Percentiles rank a stretch among this genome's conserved stretches.
Evolutionary conservation across 169 alveolate species (phyloP).

Genomic region (Eimeria acervulina): DNA sequence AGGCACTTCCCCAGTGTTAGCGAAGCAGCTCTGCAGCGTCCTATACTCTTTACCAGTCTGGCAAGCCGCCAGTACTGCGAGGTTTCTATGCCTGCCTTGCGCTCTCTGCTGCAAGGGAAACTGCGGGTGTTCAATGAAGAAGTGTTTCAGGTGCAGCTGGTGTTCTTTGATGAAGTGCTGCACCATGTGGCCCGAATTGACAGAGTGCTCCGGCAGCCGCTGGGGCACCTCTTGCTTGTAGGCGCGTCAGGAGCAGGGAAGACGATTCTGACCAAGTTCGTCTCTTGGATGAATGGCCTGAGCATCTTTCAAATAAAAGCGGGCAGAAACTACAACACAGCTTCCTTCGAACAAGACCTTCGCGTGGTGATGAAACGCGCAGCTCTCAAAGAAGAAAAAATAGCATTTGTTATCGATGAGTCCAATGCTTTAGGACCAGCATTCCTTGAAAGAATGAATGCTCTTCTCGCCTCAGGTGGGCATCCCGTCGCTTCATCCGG

Average conservation of each 20-base stretch:
- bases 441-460: constrained; percentile 99
- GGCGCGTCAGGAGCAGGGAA: constrained; percentile 99
- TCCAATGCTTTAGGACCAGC: constrained; percentile 98
- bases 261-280: constrained; percentile 97
- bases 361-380: constrained; percentile 98
- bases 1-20: constrained; percentile 80
- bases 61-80: constrained; percentile 78
- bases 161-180: constrained; percentile 96
- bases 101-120: constrained; percentile 86
- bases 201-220: constrained; percentile 98
- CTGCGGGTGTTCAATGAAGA: constrained; percentile 96
- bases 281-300: constrained; percentile 98
- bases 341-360: constrained; percentile 97
- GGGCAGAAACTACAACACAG: constrained; percentile 96
- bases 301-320: constrained; percentile 97
- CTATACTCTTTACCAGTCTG: constrained; percentile 76
- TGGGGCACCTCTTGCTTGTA: constrained; percentile 96
- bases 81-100: constrained; percentile 68
- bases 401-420: constrained; percentile 98
- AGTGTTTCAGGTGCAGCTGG: constrained; percentile 96
- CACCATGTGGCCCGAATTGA: constrained; percentile 98
- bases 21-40: constrained; percentile 74
- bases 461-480: constrained; percentile 96
- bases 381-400: constrained; percentile 98
- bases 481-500: neutral